Conservation (phyloP, 352 stramenopile genomes). For the Pythium plurisporium region DNA sequence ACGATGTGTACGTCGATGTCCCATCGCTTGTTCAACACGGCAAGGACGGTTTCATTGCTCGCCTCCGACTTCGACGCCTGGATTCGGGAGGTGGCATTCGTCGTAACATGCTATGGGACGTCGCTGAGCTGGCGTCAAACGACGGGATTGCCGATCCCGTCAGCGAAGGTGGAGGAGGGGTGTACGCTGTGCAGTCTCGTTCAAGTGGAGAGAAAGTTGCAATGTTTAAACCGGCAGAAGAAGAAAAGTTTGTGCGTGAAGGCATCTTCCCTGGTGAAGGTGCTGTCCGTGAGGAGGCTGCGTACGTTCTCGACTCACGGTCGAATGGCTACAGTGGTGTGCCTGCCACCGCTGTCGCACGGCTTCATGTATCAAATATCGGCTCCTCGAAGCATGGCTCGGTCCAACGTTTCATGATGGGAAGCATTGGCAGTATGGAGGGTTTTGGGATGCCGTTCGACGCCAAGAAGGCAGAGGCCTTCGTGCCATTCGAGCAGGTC, state of each 20-base stretch:
- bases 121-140: constrained; percentile 43
- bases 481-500: constrained; percentile 71
- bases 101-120: constrained; percentile 76
- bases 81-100: constrained; percentile 56
- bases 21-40: constrained; percentile 61
- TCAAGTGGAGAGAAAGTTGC: constrained; percentile 69
- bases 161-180: constrained; percentile 58
- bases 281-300: constrained; percentile 68
- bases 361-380: constrained; percentile 44
- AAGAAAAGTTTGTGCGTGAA: constrained; percentile 75
- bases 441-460: constrained; percentile 79
- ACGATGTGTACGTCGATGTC: constrained; percentile 73
- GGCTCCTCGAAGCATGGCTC: constrained; percentile 55
- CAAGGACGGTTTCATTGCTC: constrained; percentile 69
- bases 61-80: constrained; percentile 49
- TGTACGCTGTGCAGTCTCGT: constrained; percentile 62
- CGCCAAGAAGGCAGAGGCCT: constrained; percentile 46
- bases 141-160: constrained; percentile 56
- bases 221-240: constrained; percentile 77
- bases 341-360: constrained; percentile 64
- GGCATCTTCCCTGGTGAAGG: constrained; percentile 63
- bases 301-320: constrained; percentile 68
- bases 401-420: constrained; percentile 79
- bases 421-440: constrained; percentile 73
- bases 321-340: constrained; percentile 73